Percentiles rank a stretch among this genome's conserved stretches.
phyloP scores from a whole-genome alignment of 2,329 filamentous ascomycete genomes.

The Fusarium continuum region DNA sequence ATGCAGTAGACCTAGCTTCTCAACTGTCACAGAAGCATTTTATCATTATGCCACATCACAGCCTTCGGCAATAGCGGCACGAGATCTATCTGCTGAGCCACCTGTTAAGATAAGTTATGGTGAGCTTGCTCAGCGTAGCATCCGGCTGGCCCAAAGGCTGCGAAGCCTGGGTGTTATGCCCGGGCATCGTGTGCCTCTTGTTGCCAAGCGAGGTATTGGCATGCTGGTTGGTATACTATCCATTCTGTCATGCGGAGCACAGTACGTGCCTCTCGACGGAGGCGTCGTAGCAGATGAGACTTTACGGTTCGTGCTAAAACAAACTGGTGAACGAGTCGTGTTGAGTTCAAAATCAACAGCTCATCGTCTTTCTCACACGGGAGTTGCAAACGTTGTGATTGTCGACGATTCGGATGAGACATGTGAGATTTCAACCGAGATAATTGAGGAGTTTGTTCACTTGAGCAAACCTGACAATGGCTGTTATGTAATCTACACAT shows the following conservation, averaged over 20 bases:
- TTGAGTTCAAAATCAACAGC: constrained; percentile 55
- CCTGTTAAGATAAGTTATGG: constrained; percentile 55
- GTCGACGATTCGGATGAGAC: constrained; percentile 41
- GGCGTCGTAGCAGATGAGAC: constrained; percentile 60
- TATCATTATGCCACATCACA: constrained; percentile 49
- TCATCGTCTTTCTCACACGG: constrained; percentile 38
- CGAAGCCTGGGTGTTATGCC: constrained; percentile 52
- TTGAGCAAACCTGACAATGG: constrained; percentile 44
- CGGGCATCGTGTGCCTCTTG: constrained; percentile 62
- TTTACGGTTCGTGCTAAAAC: constrained; percentile 58
- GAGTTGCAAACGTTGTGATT: constrained; percentile 38
- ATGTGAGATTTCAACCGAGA: neutral
- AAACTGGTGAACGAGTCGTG: constrained; percentile 55
- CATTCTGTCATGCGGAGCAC: constrained; percentile 63
- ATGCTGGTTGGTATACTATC: constrained; percentile 67
- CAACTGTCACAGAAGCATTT: constrained; percentile 51
- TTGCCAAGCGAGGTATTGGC: constrained; percentile 63
- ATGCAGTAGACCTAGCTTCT: constrained; percentile 30
- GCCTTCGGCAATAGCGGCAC: constrained; percentile 52
- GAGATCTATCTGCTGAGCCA: constrained; percentile 45
- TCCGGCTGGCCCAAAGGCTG: constrained; percentile 53
- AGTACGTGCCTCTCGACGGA: constrained; percentile 68
- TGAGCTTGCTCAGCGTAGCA: constrained; percentile 51
- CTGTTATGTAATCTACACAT: constrained; percentile 65
- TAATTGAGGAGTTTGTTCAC: neutral